Conservation (phyloP, 345 rosid genomes). For the Rhodomyrtus tomentosa region DNA sequence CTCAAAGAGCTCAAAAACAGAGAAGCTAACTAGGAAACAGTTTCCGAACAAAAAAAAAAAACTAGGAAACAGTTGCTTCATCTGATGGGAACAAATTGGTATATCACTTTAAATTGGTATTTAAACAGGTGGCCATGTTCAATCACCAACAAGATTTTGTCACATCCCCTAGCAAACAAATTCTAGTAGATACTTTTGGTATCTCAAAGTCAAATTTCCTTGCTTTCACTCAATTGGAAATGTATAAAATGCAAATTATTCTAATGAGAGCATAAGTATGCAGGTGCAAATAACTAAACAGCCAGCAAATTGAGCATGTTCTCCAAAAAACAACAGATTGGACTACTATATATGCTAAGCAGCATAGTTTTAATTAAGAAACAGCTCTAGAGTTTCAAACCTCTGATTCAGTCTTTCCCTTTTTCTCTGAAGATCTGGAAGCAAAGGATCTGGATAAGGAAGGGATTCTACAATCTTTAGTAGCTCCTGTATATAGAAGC, state of each 20-base stretch:
- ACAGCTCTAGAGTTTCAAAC: constrained; percentile 18
- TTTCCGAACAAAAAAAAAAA: neutral
- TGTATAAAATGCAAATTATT: neutral
- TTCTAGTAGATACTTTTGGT: neutral
- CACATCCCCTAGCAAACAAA: neutral
- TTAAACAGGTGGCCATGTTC: neutral
- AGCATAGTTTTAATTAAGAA: neutral
- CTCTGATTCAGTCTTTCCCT: constrained; percentile 36
- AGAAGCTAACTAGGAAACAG: neutral
- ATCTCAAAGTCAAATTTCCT: neutral
- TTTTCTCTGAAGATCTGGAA: constrained; percentile 45
- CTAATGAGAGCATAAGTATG: neutral
- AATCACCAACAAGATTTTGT: neutral
- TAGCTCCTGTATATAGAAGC: constrained; percentile 9
- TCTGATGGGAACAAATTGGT: neutral
- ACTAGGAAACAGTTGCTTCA: neutral
- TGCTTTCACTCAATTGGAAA: neutral
- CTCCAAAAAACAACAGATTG: neutral
- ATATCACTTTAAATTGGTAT: neutral
- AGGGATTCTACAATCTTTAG: constrained; percentile 4
- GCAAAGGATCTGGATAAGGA: constrained; percentile 49
- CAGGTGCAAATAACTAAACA: neutral
- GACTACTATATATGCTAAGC: neutral
- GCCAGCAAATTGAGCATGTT: neutral
- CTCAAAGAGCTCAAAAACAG: neutral